Evolutionary conservation across 2,329 filamentous ascomycete species (phyloP).

Genomic region (Xylariaceae sp.): DNA sequence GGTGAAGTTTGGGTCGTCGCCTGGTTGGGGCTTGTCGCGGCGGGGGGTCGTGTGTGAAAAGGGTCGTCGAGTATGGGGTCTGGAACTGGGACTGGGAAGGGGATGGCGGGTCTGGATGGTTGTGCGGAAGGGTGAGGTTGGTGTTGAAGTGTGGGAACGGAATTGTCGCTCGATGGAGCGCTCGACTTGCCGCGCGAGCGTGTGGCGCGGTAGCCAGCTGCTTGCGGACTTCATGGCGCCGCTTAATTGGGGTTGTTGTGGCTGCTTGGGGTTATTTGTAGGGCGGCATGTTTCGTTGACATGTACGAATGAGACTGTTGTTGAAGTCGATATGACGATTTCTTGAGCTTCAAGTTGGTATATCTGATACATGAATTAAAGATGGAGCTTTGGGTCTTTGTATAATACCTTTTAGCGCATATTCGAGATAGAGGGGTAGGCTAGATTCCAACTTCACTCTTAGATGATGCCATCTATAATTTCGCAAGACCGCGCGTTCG

Average conservation of each 20-base stretch:
- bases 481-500: no score
- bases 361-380: conserved; percentile 9
- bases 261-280: neutral
- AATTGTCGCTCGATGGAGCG: conserved; percentile 35
- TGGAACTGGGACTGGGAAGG: conserved; percentile 20
- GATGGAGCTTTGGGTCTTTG: neutral
- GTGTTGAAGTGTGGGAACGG: conserved; percentile 16
- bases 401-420: no score
- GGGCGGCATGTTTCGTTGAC: conserved; percentile 1
- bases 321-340: conserved; percentile 19
- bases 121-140: conserved; percentile 9
- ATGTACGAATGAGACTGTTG: neutral
- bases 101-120: neutral
- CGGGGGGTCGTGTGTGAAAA: conserved; percentile 41
- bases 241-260: neutral
- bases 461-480: no score
- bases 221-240: conserved; percentile 35
- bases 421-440: no score
- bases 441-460: no score
- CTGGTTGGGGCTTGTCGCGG: conserved; percentile 49
- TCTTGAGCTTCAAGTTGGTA: neutral
- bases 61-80: conserved; percentile 24
- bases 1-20: conserved; percentile 81
- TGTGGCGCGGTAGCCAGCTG: conserved; percentile 31
- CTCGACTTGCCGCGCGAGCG: conserved; percentile 37